Conservation (phyloP, 495 filamentous ascomycete species). For the Ramalina intermedia region DNA sequence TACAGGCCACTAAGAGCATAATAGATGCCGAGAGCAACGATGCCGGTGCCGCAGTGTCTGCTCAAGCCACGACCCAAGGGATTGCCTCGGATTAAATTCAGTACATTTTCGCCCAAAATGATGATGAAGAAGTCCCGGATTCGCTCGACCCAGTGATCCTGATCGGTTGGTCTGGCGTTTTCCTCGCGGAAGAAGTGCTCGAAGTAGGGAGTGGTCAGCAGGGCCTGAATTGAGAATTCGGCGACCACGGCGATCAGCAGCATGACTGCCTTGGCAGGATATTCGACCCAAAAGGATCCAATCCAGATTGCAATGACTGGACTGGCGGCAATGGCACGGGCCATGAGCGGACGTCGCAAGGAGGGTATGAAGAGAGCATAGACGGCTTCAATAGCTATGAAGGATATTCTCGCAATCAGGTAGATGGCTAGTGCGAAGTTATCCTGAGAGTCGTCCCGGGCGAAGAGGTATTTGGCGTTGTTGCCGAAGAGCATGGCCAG, state of each 20-base stretch:
- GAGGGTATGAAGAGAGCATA: slow-evolving; percentile 14
- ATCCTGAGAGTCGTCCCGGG: slow-evolving; percentile 20
- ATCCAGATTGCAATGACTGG: slow-evolving; percentile 26
- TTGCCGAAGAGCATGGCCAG: slow-evolving; percentile 32
- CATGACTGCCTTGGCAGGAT: not conserved
- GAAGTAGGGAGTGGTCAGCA: slow-evolving; percentile 14
- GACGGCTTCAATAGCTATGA: slow-evolving; percentile 1
- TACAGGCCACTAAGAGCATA: slow-evolving; percentile 16
- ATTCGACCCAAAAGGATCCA: slow-evolving; percentile 20
- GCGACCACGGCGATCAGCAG: slow-evolving; percentile 20
- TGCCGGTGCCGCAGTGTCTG: slow-evolving; percentile 9
- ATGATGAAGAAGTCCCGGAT: slow-evolving; percentile 37
- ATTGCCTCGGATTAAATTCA: slow-evolving; percentile 27
- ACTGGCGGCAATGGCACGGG: slow-evolving; percentile 22
- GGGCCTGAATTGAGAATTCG: slow-evolving; percentile 5
- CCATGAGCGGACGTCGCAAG: slow-evolving; percentile 25
- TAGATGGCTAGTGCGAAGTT: slow-evolving; percentile 11
- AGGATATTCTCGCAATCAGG: not conserved
- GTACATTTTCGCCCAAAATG: slow-evolving; percentile 33
- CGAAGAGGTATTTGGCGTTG: slow-evolving; percentile 30
- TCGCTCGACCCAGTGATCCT: slow-evolving; percentile 32
- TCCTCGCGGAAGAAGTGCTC: slow-evolving; percentile 23
- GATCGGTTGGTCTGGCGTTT: slow-evolving; percentile 28
- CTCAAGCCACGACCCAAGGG: slow-evolving; percentile 16
- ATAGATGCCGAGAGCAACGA: slow-evolving; percentile 14